phyloP scores from a whole-genome alignment of 805 yeast genomes.

The Myxozyma udenii region DNA sequence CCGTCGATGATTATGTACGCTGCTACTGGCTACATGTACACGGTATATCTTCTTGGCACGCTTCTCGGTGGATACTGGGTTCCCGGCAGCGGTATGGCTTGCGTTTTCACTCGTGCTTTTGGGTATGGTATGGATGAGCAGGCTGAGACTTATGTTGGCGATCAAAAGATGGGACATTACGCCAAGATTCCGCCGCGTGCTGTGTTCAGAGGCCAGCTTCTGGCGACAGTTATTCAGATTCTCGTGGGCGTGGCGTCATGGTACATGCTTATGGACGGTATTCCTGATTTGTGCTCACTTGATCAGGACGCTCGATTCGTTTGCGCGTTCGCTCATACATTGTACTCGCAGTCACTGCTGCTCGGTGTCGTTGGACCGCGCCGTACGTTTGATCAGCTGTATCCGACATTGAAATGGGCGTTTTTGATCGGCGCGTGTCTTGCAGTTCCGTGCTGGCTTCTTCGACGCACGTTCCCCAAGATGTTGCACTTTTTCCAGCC shows the following conservation, averaged over 20 bases:
- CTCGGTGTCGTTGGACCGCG: slow-evolving; percentile 68
- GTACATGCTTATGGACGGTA: slow-evolving; percentile 29
- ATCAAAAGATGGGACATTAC: slow-evolving; percentile 64
- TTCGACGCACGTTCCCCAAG: slow-evolving; percentile 7
- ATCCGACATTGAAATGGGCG: slow-evolving; percentile 55
- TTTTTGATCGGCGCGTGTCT: slow-evolving; percentile 55
- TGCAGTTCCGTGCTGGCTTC: slow-evolving; percentile 44
- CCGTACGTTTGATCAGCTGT: slow-evolving; percentile 53
- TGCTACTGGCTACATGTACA: slow-evolving; percentile 56
- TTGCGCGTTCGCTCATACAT: slow-evolving; percentile 47
- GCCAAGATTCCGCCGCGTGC: slow-evolving; percentile 61
- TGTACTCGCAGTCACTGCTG: slow-evolving; percentile 54
- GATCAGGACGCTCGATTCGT: slow-evolving; percentile 47
- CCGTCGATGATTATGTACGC: slow-evolving; percentile 63
- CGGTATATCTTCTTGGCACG: slow-evolving; percentile 61
- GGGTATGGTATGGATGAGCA: slow-evolving; percentile 56
- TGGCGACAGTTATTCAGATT: slow-evolving; percentile 46
- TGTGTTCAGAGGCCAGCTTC: slow-evolving; percentile 52
- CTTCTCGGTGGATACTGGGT: slow-evolving; percentile 61
- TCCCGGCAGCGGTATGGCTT: slow-evolving; percentile 60
- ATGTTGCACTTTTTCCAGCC: slow-evolving; percentile 53
- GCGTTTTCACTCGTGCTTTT: slow-evolving; percentile 59
- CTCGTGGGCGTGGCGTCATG: slow-evolving; percentile 45
- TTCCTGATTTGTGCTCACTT: slow-evolving; percentile 45
- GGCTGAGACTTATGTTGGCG: slow-evolving; percentile 53